These are phyloP conservation scores for Gaertneriomyces sp. DNA, from an alignment of 192 early-diverging fungal genomes.

Conservation along the genomic window DNA sequence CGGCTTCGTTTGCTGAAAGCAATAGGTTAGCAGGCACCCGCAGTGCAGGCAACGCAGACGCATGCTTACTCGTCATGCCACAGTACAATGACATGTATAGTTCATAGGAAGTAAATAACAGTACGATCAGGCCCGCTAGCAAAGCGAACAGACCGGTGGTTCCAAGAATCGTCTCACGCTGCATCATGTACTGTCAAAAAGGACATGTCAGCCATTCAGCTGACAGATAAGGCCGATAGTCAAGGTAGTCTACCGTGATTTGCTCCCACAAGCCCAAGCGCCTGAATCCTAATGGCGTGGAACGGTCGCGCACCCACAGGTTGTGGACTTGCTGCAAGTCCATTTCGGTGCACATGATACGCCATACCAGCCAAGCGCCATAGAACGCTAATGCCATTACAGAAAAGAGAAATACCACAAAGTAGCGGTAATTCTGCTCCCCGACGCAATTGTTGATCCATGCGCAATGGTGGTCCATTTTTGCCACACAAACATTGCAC, in stretches of 20 bases:
- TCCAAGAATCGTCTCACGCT: constrained; percentile 29
- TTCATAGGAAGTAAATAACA: constrained; percentile 40
- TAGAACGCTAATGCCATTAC: constrained; percentile 33
- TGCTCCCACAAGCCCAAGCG: too few species aligned
- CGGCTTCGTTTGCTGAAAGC: constrained; percentile 43
- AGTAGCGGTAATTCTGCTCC: constrained; percentile 47
- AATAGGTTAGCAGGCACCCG: constrained; percentile 4
- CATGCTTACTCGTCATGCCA: constrained; percentile 37
- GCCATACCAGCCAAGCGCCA: constrained; percentile 33
- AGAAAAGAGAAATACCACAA: constrained; percentile 43
- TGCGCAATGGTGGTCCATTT: constrained; percentile 51
- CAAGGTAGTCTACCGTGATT: too few species aligned
- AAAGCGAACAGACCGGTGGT: constrained; percentile 39
- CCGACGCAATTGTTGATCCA: constrained; percentile 59
- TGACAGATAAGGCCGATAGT: too few species aligned
- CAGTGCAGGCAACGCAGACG: constrained; percentile 1
- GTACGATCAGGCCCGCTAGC: constrained; percentile 38
- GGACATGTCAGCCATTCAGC: too few species aligned
- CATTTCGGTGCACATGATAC: constrained; percentile 34
- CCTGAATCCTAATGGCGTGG: too few species aligned
- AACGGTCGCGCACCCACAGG: constrained; percentile 17
- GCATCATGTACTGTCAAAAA: constrained; percentile 29
- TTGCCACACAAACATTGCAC: constrained; percentile 47
- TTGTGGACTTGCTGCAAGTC: constrained; percentile 19
- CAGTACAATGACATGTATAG: constrained; percentile 24